A percentile compares a stretch with the other conserved stretches of the same genome.
Evolutionary conservation across 2,329 filamentous ascomycete species (phyloP).

Genomic region (Neoarthrinium moseri): DNA sequence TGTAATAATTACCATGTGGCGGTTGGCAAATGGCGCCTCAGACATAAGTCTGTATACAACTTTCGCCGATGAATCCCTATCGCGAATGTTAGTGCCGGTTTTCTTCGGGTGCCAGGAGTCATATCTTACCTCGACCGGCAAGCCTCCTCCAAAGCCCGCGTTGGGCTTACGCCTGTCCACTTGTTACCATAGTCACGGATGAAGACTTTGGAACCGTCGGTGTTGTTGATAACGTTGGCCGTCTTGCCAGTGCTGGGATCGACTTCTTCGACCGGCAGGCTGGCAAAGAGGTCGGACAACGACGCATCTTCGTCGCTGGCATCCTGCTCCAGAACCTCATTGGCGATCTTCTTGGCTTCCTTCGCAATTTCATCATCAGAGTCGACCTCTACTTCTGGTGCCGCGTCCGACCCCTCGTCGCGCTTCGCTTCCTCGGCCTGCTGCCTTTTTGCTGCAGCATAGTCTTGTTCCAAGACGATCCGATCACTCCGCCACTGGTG

Average conservation of each 20-base stretch:
- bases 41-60: conserved; percentile 70
- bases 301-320: conserved; percentile 53
- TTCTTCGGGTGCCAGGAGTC: too few relatives aligned
- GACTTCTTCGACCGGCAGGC: conserved; percentile 59
- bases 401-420: conserved; percentile 27
- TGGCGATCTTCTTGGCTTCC: conserved; percentile 58
- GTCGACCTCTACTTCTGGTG: conserved; percentile 18
- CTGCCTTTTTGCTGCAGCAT: conserved; percentile 47
- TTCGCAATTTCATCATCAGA: conserved; percentile 45
- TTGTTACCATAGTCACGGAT: conserved; percentile 80
- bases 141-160: conserved; percentile 79
- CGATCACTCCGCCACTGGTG: conserved; percentile 62
- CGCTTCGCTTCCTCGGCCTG: conserved; percentile 31
- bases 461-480: conserved; percentile 61
- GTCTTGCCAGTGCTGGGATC: conserved; percentile 59
- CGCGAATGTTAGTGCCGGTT: conserved; percentile 7
- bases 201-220: conserved; percentile 53
- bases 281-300: conserved; percentile 57
- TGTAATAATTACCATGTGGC: conserved; percentile 69
- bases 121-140: conserved; percentile 68
- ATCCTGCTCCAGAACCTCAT: conserved; percentile 54
- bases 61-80: conserved; percentile 67
- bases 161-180: conserved; percentile 73
- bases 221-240: conserved; percentile 51
- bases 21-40: conserved; percentile 70